Evolutionary conservation across 495 filamentous ascomycete genomes (phyloP).

Genomic region (Aspergillus haitiensis): DNA sequence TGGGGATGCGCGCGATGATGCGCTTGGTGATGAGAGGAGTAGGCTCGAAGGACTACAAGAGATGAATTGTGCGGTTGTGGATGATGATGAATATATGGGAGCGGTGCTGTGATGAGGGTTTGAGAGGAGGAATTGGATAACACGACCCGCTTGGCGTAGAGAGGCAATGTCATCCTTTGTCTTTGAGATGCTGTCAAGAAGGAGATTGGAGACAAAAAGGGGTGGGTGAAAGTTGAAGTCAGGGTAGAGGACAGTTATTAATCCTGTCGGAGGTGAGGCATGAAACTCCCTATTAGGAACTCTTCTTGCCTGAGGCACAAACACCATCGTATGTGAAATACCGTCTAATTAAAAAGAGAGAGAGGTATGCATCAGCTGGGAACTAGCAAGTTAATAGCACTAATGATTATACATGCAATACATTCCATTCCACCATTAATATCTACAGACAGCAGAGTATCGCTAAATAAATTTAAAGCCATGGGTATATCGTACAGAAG

Average conservation of each 20-base stretch:
- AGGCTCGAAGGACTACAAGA: not conserved
- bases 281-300: not conserved
- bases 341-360: no score
- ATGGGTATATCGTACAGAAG: no score
- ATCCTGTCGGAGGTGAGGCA: not conserved
- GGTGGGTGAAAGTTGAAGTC: conserved; percentile 4
- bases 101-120: not conserved
- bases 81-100: conserved; percentile 3
- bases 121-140: conserved; percentile 8
- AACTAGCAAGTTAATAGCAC: no score
- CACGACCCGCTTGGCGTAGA: conserved; percentile 9
- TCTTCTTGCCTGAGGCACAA: conserved; percentile 20
- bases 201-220: conserved; percentile 7
- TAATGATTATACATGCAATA: no score
- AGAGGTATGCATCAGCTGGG: no score
- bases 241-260: not conserved
- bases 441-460: no score
- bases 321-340: not conserved
- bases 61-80: not conserved
- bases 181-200: not conserved
- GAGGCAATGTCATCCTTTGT: conserved; percentile 17
- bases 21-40: not conserved
- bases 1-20: not conserved
- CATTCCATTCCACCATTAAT: no score
- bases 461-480: no score